Base-by-base conservation (phyloP, 495 filamentous ascomycete species). In the Xylaria cubensis region DNA sequence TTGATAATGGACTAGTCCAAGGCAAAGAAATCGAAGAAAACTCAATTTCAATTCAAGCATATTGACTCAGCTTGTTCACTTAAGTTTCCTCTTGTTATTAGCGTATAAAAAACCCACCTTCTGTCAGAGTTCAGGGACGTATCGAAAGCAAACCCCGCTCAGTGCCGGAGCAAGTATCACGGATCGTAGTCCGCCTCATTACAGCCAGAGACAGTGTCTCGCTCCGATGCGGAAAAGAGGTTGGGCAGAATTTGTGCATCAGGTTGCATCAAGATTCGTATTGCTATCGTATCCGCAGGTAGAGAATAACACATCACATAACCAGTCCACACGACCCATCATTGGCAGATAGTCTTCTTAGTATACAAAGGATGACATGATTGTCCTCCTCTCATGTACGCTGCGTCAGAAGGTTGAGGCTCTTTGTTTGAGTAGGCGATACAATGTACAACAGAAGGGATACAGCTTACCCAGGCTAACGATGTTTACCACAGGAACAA, bases 211-310 rank as follows among this genome's bases (percentile, higher is more conserved):
- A 32, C 26, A 3, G 17, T 13, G 5, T 32, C 13, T 32, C 13
- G 13, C 7, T 32, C 53, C 32, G 8, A 61, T 17, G 9, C 21
- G n/a, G n/a, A n/a, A 64, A 17, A 34, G 39, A 32, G 13, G 29
- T 51, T 53, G 64, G 44, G 46, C 32, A 4, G 32, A 53, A 24
- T 15, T 17, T 7, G 10, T 29, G 34, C n/a, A 13, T 26, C 50
- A n/a, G 36, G 65, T 41, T 56, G 34, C 19, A 67, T 29, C 13
- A 3, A 1, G 34, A 24, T 29, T 32, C 50, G 65, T 67, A 67
- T 66, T 32, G 29, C 6, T n/a, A 19, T 39, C 64, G 50, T 56
- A 67, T 42, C 56, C 29, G 65, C 34, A 56, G 48, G 65, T 67
- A 41, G 19, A 39, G 26, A 53, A 66, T 26, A 24, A 24, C 41